Percentiles rank a stretch among this genome's conserved stretches.
These are phyloP conservation scores for Lachancea mirantina DNA, from an alignment of 805 yeast genomes.

Conservation along the genomic window DNA sequence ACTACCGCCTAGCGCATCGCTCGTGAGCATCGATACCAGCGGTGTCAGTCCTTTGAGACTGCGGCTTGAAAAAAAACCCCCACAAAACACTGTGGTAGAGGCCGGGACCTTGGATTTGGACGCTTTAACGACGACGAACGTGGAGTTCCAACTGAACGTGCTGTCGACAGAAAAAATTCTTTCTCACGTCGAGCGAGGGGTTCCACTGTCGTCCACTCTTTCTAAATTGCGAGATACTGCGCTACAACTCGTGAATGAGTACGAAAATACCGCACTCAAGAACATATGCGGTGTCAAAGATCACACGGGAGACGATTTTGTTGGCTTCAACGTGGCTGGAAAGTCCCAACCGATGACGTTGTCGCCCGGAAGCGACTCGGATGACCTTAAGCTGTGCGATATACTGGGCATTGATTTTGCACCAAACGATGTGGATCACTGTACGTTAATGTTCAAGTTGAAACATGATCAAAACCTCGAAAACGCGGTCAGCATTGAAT, in stretches of 20 bases:
- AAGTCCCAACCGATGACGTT: slow-evolving; percentile 11
- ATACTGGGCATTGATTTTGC: slow-evolving; percentile 31
- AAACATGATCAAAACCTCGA: slow-evolving; percentile 17
- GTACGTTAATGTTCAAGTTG: slow-evolving; percentile 27
- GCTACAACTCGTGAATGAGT: slow-evolving; percentile 12
- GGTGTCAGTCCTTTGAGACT: slow-evolving; percentile 13
- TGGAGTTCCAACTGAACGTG: slow-evolving; percentile 19
- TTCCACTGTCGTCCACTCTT: slow-evolving; percentile 14
- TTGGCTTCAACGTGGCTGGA: slow-evolving; percentile 22
- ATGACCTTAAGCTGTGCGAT: slow-evolving; percentile 22
- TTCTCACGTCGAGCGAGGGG: slow-evolving; percentile 9
- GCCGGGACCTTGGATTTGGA: slow-evolving; percentile 8
- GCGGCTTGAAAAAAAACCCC: slow-evolving; percentile 11
- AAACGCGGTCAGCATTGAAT: slow-evolving; percentile 15
- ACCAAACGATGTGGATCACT: slow-evolving; percentile 25
- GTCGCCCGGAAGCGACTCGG: slow-evolving; percentile 13
- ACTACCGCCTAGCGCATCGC: slow-evolving; percentile 8
- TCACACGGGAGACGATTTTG: slow-evolving; percentile 15
- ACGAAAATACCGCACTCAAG: slow-evolving; percentile 13
- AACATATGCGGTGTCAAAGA: slow-evolving; percentile 13
- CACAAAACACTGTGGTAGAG: neutral
- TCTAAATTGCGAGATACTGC: slow-evolving; percentile 15
- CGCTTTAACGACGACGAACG: slow-evolving; percentile 12
- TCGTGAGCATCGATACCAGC: slow-evolving; percentile 14
- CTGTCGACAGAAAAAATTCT: slow-evolving; percentile 17